phyloP scores from a whole-genome alignment of 164 flowering plant species.

The Sedum album region DNA sequence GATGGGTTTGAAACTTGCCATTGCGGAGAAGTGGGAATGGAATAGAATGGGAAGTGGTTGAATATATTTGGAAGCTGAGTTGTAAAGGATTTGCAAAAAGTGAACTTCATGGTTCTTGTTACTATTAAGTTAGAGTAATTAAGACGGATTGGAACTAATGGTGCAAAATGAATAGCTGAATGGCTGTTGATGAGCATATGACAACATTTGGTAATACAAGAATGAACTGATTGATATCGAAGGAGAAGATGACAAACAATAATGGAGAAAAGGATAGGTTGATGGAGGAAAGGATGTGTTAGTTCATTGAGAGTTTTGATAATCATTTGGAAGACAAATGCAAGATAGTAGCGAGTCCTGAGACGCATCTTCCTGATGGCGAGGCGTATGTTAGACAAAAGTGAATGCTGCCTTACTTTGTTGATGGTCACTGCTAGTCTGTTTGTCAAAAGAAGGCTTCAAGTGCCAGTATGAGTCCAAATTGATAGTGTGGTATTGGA shows the following conservation, averaged over 20 bases:
- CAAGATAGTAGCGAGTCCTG: not conserved
- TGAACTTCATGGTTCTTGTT: not conserved
- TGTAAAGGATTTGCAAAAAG: not conserved
- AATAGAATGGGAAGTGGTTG: not conserved
- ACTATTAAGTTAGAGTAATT: not conserved
- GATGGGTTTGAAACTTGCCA: conserved; percentile 4
- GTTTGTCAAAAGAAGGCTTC: not conserved
- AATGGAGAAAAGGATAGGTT: not conserved
- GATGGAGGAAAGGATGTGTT: not conserved
- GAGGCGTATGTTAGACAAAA: conserved; percentile 1
- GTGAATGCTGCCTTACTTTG: not conserved
- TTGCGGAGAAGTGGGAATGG: conserved; percentile 1
- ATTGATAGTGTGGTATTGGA: not conserved
- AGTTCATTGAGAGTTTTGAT: not conserved
- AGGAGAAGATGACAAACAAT: conserved; percentile 5
- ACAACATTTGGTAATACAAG: conserved; percentile 3
- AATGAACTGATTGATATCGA: not conserved
- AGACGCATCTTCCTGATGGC: conserved; percentile 2
- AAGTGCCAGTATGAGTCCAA: not conserved
- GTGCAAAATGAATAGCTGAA: conserved; percentile 1
- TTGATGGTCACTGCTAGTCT: not conserved
- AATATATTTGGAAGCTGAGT: not conserved
- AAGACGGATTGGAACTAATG: not conserved
- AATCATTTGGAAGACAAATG: conserved; percentile 5
- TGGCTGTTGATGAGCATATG: not conserved